Evolutionary conservation across 2,329 filamentous ascomycete species (phyloP).

Genomic region (Ascochyta fabae): DNA sequence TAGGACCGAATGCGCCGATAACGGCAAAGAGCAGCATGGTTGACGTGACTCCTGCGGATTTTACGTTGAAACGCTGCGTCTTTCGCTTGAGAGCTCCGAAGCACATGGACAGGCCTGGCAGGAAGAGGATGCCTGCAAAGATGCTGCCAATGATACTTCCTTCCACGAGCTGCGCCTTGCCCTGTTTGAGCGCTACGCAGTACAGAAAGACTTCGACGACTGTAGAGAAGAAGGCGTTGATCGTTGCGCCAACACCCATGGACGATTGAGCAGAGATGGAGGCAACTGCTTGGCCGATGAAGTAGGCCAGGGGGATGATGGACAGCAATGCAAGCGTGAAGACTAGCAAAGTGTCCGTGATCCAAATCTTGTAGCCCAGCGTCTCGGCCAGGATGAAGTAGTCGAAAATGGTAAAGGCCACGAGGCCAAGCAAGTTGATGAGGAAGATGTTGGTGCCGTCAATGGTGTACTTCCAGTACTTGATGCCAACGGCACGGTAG

Average conservation of each 20-base stretch:
- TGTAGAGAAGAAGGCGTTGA: slow-evolving; percentile 98
- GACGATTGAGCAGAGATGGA: slow-evolving; percentile 98
- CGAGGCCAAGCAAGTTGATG: slow-evolving; percentile 93
- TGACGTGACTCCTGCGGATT: slow-evolving; percentile 93
- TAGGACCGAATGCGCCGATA: slow-evolving; percentile 93
- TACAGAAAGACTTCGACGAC: slow-evolving; percentile 98
- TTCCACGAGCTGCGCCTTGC: slow-evolving; percentile 91
- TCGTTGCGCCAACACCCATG: slow-evolving; percentile 95
- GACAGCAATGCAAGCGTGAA: slow-evolving; percentile 86
- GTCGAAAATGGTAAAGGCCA: slow-evolving; percentile 94
- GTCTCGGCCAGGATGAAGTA: slow-evolving; percentile 78
- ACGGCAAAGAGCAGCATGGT: slow-evolving; percentile 98
- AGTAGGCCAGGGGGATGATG: slow-evolving; percentile 96
- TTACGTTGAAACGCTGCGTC: slow-evolving; percentile 97
- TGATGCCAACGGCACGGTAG: slow-evolving; percentile 89
- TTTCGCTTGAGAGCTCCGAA: slow-evolving; percentile 98
- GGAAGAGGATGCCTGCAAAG: slow-evolving; percentile 92
- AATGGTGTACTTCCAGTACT: slow-evolving; percentile 99
- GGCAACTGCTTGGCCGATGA: slow-evolving; percentile 96
- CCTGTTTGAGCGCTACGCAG: slow-evolving; percentile 89
- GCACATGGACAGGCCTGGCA: slow-evolving; percentile 97
- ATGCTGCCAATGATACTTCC: slow-evolving; percentile 98
- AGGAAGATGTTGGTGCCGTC: slow-evolving; percentile 99
- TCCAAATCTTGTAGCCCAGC: slow-evolving; percentile 71
- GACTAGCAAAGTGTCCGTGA: slow-evolving; percentile 85